phyloP scores from a whole-genome alignment of 1,284 basidiomycete genomes.

The Sanghuangporus sanghuang region DNA sequence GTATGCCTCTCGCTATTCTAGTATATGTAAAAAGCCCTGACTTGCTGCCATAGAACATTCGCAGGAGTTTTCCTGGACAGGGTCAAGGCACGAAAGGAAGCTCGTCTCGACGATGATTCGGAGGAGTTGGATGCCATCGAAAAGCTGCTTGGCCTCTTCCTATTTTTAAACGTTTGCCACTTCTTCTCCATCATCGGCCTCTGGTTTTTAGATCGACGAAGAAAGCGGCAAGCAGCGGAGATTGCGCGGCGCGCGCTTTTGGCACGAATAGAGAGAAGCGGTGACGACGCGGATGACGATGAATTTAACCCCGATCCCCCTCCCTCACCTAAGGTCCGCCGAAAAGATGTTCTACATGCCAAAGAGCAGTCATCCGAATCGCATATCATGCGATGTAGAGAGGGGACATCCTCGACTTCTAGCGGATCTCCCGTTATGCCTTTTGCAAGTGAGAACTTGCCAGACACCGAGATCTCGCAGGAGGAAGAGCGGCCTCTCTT shows the following conservation, averaged over 20 bases:
- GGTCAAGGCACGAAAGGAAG: conserved; percentile 20
- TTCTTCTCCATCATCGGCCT: conserved; percentile 46
- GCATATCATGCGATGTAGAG: conserved; percentile 4
- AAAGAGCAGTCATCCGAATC: not conserved
- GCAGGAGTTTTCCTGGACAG: conserved; percentile 16
- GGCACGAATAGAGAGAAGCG: not conserved
- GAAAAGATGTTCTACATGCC: not conserved
- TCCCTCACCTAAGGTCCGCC: conserved; percentile 3
- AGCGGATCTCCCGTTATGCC: not conserved
- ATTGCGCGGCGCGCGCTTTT: not conserved
- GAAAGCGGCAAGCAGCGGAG: conserved; percentile 25
- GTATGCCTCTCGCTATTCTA: conserved; percentile 28
- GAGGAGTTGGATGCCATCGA: conserved; percentile 36
- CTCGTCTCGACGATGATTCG: conserved; percentile 13
- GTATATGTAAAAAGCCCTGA: conserved; percentile 48
- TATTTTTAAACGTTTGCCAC: conserved; percentile 62
- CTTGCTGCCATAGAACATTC: conserved; percentile 30
- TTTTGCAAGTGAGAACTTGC: not conserved
- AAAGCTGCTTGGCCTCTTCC: conserved; percentile 55
- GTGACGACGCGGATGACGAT: not conserved
- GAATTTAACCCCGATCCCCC: conserved; percentile 12
- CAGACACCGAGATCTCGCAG: not conserved
- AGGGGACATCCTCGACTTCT: conserved; percentile 3
- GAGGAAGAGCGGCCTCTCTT: conserved; percentile 10
- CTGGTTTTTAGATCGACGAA: conserved; percentile 38